Percentiles rank a stretch among this genome's conserved stretches.
Conservation (phyloP, 257 asterid genomes). For the Lycium ferocissimum region DNA sequence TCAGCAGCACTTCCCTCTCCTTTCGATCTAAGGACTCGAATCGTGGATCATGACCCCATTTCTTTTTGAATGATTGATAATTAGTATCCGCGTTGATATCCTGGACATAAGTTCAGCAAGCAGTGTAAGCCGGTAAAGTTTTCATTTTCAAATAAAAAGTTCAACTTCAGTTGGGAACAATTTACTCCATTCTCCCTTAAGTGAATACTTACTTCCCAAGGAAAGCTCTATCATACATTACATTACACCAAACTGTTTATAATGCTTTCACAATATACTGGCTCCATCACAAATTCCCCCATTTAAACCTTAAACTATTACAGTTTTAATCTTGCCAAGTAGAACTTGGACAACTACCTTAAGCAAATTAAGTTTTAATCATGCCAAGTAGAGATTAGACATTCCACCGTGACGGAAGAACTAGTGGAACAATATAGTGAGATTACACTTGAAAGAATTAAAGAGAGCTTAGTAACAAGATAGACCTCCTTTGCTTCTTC, state of each 20-base stretch:
- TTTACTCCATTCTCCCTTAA: slow-evolving; percentile 21
- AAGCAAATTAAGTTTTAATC: slow-evolving; percentile 12
- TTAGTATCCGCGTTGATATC: slow-evolving; percentile 78
- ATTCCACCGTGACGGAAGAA: slow-evolving; percentile 17
- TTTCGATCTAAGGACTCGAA: slow-evolving; percentile 84
- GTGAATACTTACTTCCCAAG: not conserved
- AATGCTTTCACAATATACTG: not conserved
- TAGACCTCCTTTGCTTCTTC: slow-evolving; percentile 99
- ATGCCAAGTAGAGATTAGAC: not conserved
- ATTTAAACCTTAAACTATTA: not conserved
- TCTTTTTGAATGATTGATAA: slow-evolving; percentile 80
- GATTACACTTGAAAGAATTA: slow-evolving; percentile 29
- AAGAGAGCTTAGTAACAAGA: slow-evolving; percentile 34
- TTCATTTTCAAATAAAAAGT: slow-evolving; percentile 10
- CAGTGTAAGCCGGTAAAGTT: slow-evolving; percentile 17
- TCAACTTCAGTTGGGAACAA: slow-evolving; percentile 64
- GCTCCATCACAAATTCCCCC: not conserved
- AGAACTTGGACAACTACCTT: slow-evolving; percentile 7
- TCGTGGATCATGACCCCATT: slow-evolving; percentile 91
- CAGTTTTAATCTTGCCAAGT: not conserved
- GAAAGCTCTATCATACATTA: not conserved
- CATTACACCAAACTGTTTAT: not conserved
- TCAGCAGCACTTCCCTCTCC: slow-evolving; percentile 81
- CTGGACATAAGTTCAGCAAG: slow-evolving; percentile 53
- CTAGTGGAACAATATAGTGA: slow-evolving; percentile 9